Evolutionary conservation across 352 stramenopile species (phyloP), one percentile per base, ranked within the genome.

Genomic region (Phytophthora megakarya): DNA sequence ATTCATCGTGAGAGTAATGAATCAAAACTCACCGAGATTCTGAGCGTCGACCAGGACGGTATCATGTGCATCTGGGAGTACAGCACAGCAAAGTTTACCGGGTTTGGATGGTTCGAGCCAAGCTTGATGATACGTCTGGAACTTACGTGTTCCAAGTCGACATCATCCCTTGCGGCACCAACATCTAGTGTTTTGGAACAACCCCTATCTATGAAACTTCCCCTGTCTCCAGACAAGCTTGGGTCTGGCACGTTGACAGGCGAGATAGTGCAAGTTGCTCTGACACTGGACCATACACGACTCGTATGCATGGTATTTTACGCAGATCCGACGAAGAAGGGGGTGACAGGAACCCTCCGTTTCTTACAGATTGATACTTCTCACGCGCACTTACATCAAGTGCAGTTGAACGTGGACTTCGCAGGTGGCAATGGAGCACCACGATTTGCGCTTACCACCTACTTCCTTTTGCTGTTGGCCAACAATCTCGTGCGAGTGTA

Each of bases 261-360:
- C 8, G 75, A 78, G n/a, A 71, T 86, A 3, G 28, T 86, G 15
- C 79, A 88, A 44, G 74, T 84, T 23, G 65, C 53, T 21, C 30
- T 74, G 12, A 76, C 76, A 6, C 48, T 50, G 1, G 65, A 84
- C 22, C 46, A 70, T 21, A 59, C 60, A 5, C 65, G 67, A 12
- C 53, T 88, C 9, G 72, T 88, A 2, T 54, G 73, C 23, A 86
- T 86, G 79, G 43, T 84, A 1, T 86, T 72, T 21, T 67, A 58
- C 15, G 47, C 62, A 12, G 63, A 65, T 18, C 38, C 61, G 22
- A 50, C 47, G 1, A 73, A 56, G 19, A 75, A 74, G 22, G 59
- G 60, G 43, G 60, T 51, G 5, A 19, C 32, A 23, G 64, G 67
- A 25, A 65, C 44, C 32, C 57, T 84, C 21, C 59, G 54, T 3